A percentile compares a stretch with the other conserved stretches of the same genome.
Conservation (phyloP, 2,329 filamentous ascomycete genomes). For the Didymella exigua region DNA sequence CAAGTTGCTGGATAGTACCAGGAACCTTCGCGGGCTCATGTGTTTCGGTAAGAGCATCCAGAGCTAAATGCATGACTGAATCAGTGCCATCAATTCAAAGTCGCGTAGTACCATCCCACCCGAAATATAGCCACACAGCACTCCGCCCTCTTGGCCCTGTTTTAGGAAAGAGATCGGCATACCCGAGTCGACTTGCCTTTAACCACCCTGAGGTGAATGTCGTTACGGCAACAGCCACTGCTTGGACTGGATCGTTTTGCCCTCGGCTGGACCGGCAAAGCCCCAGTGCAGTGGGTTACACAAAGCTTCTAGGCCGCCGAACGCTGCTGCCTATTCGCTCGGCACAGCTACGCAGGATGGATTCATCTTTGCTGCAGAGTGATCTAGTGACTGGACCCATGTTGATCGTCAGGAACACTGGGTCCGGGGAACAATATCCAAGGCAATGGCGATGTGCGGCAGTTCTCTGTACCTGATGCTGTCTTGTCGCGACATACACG, state of each 20-base stretch:
- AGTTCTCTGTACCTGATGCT: neutral
- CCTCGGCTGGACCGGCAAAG: neutral
- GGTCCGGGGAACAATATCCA: neutral
- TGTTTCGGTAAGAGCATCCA: neutral
- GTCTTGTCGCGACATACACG: neutral
- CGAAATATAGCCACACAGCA: neutral
- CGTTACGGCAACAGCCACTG: neutral
- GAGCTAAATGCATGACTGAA: neutral
- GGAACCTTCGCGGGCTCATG: neutral
- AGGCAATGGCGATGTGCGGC: constrained; percentile 14
- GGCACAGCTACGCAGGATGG: neutral
- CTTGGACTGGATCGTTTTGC: neutral
- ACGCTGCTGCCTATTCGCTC: neutral
- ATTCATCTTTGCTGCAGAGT: neutral
- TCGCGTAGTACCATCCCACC: neutral
- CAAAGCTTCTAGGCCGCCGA: neutral
- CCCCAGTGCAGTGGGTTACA: neutral
- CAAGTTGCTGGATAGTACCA: neutral
- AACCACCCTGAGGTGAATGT: neutral
- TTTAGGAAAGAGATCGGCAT: constrained; percentile 7
- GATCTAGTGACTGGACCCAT: neutral
- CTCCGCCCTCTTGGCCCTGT: neutral
- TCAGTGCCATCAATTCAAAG: neutral
- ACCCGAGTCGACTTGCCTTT: constrained; percentile 3
- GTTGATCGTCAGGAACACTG: constrained; percentile 15